These are phyloP conservation scores for Hericium erinaceus DNA, from an alignment of 768 basidiomycete species.

Conservation along the genomic window DNA sequence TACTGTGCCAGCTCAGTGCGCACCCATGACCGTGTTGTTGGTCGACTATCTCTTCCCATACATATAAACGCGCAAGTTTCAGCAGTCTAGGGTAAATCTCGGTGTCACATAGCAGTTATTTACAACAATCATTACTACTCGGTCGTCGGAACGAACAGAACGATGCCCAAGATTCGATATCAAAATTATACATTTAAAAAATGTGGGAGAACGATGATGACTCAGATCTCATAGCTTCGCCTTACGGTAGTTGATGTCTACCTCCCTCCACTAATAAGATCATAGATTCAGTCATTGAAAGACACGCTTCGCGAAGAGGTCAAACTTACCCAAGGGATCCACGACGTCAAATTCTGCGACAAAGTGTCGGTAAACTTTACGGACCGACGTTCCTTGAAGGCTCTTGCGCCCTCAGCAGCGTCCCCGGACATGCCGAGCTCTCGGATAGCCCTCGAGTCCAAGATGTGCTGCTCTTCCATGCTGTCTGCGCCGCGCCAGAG, in stretches of 20 bases:
- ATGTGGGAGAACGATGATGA: too few relatives aligned
- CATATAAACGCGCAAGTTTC: too few relatives aligned
- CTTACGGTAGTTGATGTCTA: neutral
- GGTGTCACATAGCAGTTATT: too few relatives aligned
- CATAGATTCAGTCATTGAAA: too few relatives aligned
- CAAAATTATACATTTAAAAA: too few relatives aligned
- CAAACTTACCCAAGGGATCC: conserved; percentile 44
- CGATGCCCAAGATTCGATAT: too few relatives aligned
- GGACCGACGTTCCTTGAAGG: conserved; percentile 39
- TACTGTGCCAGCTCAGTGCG: too few relatives aligned
- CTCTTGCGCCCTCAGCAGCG: conserved; percentile 35
- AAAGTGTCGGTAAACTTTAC: conserved; percentile 38
- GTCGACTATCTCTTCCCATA: too few relatives aligned
- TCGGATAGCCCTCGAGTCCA: conserved; percentile 41
- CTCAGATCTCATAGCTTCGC: neutral
- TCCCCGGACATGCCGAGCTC: conserved; percentile 31
- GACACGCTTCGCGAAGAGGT: neutral
- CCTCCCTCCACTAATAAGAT: neutral
- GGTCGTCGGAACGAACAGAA: too few relatives aligned
- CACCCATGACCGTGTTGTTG: too few relatives aligned
- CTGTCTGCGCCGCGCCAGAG: conserved; percentile 40
- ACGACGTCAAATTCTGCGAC: conserved; percentile 29
- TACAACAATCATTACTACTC: too few relatives aligned
- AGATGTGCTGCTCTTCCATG: conserved; percentile 44
- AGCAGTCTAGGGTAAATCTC: too few relatives aligned